Conservation (phyloP, 2,329 filamentous ascomycete species). For the Didymella keratinophila region DNA sequence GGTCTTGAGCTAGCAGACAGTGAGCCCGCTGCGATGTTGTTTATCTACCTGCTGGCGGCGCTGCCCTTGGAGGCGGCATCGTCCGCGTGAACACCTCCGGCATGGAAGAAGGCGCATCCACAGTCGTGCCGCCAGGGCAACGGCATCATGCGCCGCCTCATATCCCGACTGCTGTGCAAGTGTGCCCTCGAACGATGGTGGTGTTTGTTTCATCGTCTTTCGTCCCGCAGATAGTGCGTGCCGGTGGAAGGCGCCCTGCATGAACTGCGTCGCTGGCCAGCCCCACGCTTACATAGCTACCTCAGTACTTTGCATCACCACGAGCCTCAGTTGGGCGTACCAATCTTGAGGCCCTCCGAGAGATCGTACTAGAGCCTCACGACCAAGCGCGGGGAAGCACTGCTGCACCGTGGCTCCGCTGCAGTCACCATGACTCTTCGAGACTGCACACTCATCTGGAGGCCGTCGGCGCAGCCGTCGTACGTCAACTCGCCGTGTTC, state of each 20-base stretch:
- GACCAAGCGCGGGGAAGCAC: conserved; percentile 1
- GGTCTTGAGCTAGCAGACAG: conserved; percentile 5
- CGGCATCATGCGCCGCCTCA: conserved; percentile 10
- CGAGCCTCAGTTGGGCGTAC: conserved; percentile 5
- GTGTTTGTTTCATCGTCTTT: conserved; percentile 15
- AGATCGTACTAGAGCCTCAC: conserved; percentile 12
- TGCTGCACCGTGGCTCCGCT: conserved; percentile 6
- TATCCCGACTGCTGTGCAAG: conserved; percentile 4
- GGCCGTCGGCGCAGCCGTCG: conserved; percentile 13
- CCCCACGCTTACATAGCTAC: conserved; percentile 18
- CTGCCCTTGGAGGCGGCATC: conserved; percentile 5
- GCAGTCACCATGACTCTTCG: conserved; percentile 6
- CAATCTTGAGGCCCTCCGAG: neutral
- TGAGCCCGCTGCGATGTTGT: neutral
- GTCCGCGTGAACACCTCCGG: conserved; percentile 20
- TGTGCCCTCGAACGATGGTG: conserved; percentile 1
- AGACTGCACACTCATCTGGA: neutral
- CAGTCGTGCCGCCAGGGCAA: conserved; percentile 11
- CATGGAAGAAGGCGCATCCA: conserved; percentile 12
- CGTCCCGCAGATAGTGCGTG: conserved; percentile 21
- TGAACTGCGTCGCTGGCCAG: conserved; percentile 17
- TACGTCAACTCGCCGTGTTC: conserved; percentile 14
- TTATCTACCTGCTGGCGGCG: neutral
- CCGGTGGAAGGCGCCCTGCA: conserved; percentile 25
- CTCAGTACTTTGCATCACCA: conserved; percentile 9